Evolutionary conservation across 306 rosid genomes (phyloP).

Genomic region (Gillenia trifoliata): DNA sequence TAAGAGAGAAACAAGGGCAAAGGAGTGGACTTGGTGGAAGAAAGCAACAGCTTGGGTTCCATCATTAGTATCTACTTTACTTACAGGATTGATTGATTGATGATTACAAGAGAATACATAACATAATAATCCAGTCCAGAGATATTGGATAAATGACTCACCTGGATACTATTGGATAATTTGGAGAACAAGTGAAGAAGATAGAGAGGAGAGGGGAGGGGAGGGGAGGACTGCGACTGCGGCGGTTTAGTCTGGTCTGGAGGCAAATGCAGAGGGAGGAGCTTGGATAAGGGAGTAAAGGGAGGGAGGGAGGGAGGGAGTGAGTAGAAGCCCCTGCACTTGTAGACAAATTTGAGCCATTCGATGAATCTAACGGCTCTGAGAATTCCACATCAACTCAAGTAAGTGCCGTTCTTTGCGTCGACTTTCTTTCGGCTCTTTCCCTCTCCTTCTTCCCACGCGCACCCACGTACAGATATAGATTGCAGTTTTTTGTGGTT

Average conservation of each 20-base stretch:
- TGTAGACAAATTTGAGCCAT: not conserved
- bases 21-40: slow-evolving; percentile 41
- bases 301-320: not conserved
- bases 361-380: not conserved
- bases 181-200: not conserved
- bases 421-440: too few species aligned
- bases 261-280: not conserved
- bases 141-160: too few species aligned
- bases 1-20: slow-evolving; percentile 52
- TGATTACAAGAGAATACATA: not conserved
- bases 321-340: not conserved
- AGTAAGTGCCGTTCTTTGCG: not conserved
- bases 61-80: slow-evolving; percentile 12
- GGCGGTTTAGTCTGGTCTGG: not conserved
- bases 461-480: too few species aligned
- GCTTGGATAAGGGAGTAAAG: not conserved
- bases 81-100: too few species aligned
- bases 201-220: not conserved
- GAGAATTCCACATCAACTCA: not conserved
- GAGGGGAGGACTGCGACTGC: not conserved
- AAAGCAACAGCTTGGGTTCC: slow-evolving; percentile 46
- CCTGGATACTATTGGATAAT: not conserved
- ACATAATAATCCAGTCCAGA: not conserved
- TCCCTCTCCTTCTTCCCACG: too few species aligned
- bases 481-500: too few species aligned